phyloP scores from a whole-genome alignment of 306 rosid species.

The Sicyos edulis region DNA sequence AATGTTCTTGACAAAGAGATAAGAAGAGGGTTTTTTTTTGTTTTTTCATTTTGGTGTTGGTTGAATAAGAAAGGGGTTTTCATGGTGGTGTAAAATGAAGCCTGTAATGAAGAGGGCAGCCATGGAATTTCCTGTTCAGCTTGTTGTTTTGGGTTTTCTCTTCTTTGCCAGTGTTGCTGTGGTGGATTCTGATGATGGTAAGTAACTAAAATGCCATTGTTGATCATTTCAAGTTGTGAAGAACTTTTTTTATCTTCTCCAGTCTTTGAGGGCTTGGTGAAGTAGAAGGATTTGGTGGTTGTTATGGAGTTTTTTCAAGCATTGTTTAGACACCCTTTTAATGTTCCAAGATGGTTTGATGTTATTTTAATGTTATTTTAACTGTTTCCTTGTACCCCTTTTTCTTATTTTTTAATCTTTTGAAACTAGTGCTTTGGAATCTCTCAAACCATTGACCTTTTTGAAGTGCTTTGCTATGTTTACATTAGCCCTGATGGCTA shows the following conservation, averaged over 20 bases:
- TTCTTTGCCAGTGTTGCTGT: conserved; percentile 35
- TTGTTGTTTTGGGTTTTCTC: conserved; percentile 46
- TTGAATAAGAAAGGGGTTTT: not conserved
- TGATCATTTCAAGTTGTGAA: not conserved
- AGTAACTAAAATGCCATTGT: conserved; percentile 22
- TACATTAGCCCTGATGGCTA: conserved; percentile 3
- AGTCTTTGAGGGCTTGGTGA: conserved; percentile 3
- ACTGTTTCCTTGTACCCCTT: conserved; percentile 4
- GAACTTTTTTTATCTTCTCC: not conserved
- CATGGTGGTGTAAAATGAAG: conserved; percentile 3
- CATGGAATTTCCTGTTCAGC: conserved; percentile 50
- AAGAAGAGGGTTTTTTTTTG: conserved; percentile 9
- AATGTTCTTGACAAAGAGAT: not conserved
- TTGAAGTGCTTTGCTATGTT: not conserved
- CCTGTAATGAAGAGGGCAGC: conserved; percentile 10
- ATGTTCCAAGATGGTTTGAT: not conserved
- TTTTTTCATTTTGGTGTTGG: not conserved
- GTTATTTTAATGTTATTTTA: not conserved
- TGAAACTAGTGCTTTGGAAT: not conserved
- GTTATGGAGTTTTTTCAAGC: not conserved
- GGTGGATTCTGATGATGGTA: conserved; percentile 75
- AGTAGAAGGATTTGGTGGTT: not conserved
- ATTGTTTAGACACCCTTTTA: not conserved
- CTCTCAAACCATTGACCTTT: not conserved
- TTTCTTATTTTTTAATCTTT: not conserved